A percentile compares a stretch with the other conserved stretches of the same genome.
Evolutionary conservation across 805 yeast genomes (phyloP).

Genomic region (Lipomyces kockii): DNA sequence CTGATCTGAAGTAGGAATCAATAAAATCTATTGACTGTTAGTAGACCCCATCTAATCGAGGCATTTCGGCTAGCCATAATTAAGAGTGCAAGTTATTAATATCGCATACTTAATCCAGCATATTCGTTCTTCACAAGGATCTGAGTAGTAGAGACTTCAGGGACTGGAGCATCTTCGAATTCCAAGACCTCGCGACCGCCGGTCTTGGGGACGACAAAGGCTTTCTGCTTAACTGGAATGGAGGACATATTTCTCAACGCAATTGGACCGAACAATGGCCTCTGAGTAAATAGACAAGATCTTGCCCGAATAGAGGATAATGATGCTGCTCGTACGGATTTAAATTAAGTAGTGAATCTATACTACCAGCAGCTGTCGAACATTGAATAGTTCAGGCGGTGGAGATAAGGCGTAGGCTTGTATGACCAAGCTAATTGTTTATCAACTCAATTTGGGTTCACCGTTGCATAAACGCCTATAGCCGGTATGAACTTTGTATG

Average conservation of each 20-base stretch:
- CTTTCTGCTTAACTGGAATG: slow-evolving; percentile 25
- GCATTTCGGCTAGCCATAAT: neutral
- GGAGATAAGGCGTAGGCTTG: too few species aligned
- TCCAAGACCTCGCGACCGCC: slow-evolving; percentile 35
- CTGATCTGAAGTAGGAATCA: slow-evolving; percentile 81
- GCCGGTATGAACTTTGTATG: too few species aligned
- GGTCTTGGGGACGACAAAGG: slow-evolving; percentile 17
- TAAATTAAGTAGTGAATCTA: neutral
- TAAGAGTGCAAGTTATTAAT: neutral
- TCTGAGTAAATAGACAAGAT: neutral
- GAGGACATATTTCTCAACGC: slow-evolving; percentile 12
- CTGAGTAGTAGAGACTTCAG: slow-evolving; percentile 59
- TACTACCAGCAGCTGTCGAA: too few species aligned
- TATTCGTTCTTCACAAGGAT: slow-evolving; percentile 73
- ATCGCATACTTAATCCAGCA: slow-evolving; percentile 55
- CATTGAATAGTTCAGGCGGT: too few species aligned
- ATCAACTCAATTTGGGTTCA: too few species aligned
- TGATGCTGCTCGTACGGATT: neutral
- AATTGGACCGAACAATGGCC: neutral
- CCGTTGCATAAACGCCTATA: too few species aligned
- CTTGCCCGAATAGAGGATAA: neutral
- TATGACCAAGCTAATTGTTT: too few species aligned
- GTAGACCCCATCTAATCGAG: too few species aligned
- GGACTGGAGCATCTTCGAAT: slow-evolving; percentile 59
- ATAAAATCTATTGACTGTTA: slow-evolving; percentile 29